Evolutionary conservation across 73 alveolate genomes (phyloP).

Genomic region (Paramecium octaurelia): DNA sequence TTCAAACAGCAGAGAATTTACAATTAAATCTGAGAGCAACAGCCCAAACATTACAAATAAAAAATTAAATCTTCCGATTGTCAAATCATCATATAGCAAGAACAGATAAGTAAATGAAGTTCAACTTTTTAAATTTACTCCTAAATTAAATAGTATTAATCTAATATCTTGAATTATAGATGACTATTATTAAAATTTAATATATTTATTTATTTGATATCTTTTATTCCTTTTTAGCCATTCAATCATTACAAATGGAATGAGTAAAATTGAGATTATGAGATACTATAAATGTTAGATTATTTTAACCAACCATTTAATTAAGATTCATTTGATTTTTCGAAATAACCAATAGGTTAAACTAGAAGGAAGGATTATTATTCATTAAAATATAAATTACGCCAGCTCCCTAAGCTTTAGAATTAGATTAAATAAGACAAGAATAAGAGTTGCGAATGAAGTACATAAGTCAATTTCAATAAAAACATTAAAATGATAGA

Average conservation of each 20-base stretch:
- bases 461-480: no score
- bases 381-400: no score
- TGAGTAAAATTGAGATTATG: neutral
- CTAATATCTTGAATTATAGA: neutral
- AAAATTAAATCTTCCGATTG: neutral
- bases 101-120: neutral
- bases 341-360: neutral
- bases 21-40: neutral
- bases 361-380: no score
- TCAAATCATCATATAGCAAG: neutral
- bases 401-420: no score
- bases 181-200: neutral
- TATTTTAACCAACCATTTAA: no score
- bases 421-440: no score
- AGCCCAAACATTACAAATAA: neutral
- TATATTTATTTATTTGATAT: neutral
- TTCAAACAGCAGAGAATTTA: neutral
- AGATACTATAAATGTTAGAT: neutral
- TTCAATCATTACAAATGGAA: neutral
- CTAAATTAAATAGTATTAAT: neutral
- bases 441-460: no score
- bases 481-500: no score
- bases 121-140: neutral
- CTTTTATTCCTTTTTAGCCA: neutral
- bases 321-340: neutral